Percentiles rank a stretch among this genome's conserved stretches.
phyloP scores from a whole-genome alignment of 1,284 basidiomycete genomes.

The Ceratobasidium sp. region DNA sequence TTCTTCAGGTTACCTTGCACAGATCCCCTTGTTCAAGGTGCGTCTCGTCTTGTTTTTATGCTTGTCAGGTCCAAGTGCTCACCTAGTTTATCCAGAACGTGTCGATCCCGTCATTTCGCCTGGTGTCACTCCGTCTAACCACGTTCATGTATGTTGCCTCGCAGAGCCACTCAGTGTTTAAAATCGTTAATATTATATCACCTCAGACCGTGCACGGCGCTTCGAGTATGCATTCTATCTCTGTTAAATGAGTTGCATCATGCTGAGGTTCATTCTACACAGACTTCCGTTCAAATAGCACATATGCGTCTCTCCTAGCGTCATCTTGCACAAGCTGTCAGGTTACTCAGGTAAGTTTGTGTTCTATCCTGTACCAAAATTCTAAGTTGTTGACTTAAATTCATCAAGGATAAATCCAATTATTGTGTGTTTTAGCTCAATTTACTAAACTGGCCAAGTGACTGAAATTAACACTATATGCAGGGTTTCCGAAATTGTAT shows the following conservation, averaged over 20 bases:
- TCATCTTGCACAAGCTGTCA: slow-evolving; percentile 61
- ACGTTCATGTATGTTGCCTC: slow-evolving; percentile 59
- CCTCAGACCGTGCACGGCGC: slow-evolving; percentile 25
- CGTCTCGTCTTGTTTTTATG: not conserved
- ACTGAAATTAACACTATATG: too few relatives aligned
- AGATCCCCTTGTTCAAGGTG: slow-evolving; percentile 57
- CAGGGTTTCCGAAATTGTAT: slow-evolving; percentile 62
- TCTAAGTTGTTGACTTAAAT: slow-evolving; percentile 45
- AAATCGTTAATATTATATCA: not conserved
- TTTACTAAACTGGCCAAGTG: too few relatives aligned
- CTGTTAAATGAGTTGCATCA: not conserved
- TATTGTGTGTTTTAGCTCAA: slow-evolving; percentile 52
- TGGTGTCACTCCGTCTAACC: slow-evolving; percentile 58
- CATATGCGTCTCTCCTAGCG: slow-evolving; percentile 57
- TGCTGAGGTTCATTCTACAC: not conserved
- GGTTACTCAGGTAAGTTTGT: slow-evolving; percentile 36
- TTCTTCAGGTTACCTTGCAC: slow-evolving; percentile 63
- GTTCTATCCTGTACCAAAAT: too few relatives aligned
- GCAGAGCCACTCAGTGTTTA: too few relatives aligned
- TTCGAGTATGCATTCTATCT: slow-evolving; percentile 26
- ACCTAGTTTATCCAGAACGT: slow-evolving; percentile 56
- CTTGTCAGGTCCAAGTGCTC: not conserved
- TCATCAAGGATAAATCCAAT: slow-evolving; percentile 58
- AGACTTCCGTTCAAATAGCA: slow-evolving; percentile 59
- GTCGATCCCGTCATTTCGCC: slow-evolving; percentile 64